Percentiles rank a stretch among this genome's conserved stretches.
Evolutionary conservation across 2,329 filamentous ascomycete species (phyloP).

Genomic region (Metarhizium humberi): DNA sequence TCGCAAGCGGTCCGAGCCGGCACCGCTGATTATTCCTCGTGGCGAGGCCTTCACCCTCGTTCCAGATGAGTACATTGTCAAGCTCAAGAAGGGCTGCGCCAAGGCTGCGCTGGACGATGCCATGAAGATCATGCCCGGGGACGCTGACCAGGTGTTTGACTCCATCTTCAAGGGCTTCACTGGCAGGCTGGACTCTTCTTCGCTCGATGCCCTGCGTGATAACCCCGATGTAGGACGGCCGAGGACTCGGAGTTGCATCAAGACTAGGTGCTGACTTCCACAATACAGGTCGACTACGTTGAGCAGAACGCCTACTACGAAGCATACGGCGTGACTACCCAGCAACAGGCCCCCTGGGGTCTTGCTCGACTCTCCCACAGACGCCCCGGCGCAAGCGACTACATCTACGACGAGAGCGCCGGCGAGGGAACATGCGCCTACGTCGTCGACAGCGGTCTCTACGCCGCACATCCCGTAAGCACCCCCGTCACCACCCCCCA

Average conservation of each 20-base stretch:
- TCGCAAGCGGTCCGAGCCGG: slow-evolving; percentile 14
- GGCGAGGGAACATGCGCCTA: slow-evolving; percentile 29
- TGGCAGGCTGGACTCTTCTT: slow-evolving; percentile 9
- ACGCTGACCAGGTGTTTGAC: slow-evolving; percentile 14
- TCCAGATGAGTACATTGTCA: slow-evolving; percentile 19
- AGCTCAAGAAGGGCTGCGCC: slow-evolving; percentile 12
- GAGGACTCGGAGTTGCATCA: background rate
- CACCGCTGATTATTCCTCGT: slow-evolving; percentile 15
- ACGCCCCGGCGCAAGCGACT: slow-evolving; percentile 13
- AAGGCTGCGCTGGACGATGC: slow-evolving; percentile 6
- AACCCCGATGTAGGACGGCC: slow-evolving; percentile 13
- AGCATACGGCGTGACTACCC: slow-evolving; percentile 13
- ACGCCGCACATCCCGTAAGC: slow-evolving; percentile 22
- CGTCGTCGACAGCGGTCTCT: slow-evolving; percentile 32
- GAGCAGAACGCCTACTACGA: slow-evolving; percentile 22
- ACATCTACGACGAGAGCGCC: slow-evolving; percentile 23
- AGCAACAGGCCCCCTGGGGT: slow-evolving; percentile 27
- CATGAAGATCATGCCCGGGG: slow-evolving; percentile 10
- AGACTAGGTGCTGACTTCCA: background rate
- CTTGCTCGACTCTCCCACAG: slow-evolving; percentile 24
- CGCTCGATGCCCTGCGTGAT: slow-evolving; percentile 10
- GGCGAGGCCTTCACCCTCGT: slow-evolving; percentile 7
- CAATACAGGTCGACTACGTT: slow-evolving; percentile 21
- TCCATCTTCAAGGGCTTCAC: slow-evolving; percentile 15
- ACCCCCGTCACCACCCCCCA: background rate